Evolutionary conservation across 495 filamentous ascomycete species (phyloP), one percentile per base, ranked within the genome.

Genomic region (Chaetomium tenue): DNA sequence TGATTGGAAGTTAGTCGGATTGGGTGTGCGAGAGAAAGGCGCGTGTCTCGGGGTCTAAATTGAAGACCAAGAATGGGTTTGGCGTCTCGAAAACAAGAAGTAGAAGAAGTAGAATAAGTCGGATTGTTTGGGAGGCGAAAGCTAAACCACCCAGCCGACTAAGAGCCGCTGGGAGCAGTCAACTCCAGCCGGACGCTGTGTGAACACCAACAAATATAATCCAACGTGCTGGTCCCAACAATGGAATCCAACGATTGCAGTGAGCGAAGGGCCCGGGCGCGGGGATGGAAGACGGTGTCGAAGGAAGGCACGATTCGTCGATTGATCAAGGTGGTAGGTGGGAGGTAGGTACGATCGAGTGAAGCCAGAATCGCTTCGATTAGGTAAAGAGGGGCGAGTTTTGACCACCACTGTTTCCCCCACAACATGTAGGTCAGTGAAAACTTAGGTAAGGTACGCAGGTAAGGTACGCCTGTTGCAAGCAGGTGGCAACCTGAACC

Each of bases 291-390:
- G 8, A 40, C 33, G 33, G 33, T 11, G 15, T 18, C 33, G 6
- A 8, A 40, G 54, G 54, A 57, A 57, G 54, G 54, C 20, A 25
- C 54, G 54, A 11, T 40, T 25, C 42, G 54, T 22, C 13, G 15
- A 23, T 57, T 39, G 33, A 18, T 20, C n/a, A 18, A 18, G 20
- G 51, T 18, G 16, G 26, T 18, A 16, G 5, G 15, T 3, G 22
- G 16, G 51, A 33, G 16, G 51, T 33, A 54, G 25, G 51, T 3
- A 20, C 51, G 51, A 23, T 25, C 23, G 48, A 11, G 22, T 23
- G 48, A 26, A 20, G 7, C 28, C 3, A 30, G 28, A n/a, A n/a
- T n/a, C n/a, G n/a, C n/a, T n/a, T n/a, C n/a, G n/a, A n/a, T n/a
- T n/a, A n/a, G n/a, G n/a, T n/a, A n/a, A n/a, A n/a, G n/a, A n/a